Evolutionary conservation across 1,284 basidiomycete genomes (phyloP).

Genomic region (Pulveroboletus sp.): DNA sequence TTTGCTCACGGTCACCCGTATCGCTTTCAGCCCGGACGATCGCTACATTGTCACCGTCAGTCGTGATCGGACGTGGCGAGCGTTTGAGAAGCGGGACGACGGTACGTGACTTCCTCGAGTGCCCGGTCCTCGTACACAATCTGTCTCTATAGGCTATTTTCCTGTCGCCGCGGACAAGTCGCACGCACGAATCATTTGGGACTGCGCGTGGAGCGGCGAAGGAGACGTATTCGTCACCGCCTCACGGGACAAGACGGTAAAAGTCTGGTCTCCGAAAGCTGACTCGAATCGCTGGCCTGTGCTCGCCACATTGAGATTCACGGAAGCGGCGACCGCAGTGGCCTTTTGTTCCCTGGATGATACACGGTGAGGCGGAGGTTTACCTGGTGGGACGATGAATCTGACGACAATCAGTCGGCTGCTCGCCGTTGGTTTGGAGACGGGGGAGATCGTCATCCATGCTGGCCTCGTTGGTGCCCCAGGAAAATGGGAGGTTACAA

Average conservation of each 20-base stretch:
- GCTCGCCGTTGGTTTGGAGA: constrained; percentile 73
- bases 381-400: not conserved
- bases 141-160: constrained; percentile 50
- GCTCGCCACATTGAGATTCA: constrained; percentile 55
- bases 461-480: constrained; percentile 36
- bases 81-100: constrained; percentile 58
- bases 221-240: constrained; percentile 87
- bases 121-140: not conserved
- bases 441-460: constrained; percentile 64
- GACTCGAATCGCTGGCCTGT: constrained; percentile 49
- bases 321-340: constrained; percentile 72
- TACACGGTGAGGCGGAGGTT: constrained; percentile 41
- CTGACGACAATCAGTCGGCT: constrained; percentile 45
- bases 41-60: constrained; percentile 80
- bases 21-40: constrained; percentile 88
- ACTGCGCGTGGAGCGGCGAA: constrained; percentile 81
- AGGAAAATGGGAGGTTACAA: constrained; percentile 50
- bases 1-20: constrained; percentile 84
- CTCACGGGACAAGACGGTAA: constrained; percentile 95
- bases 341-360: constrained; percentile 53
- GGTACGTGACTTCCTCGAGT: constrained; percentile 37
- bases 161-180: constrained; percentile 76
- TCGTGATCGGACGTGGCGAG: constrained; percentile 89
- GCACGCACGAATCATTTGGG: constrained; percentile 95
- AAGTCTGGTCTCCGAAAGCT: constrained; percentile 56